phyloP scores from a whole-genome alignment of 148 eudicot genomes.

The Fallopia convolvulus region DNA sequence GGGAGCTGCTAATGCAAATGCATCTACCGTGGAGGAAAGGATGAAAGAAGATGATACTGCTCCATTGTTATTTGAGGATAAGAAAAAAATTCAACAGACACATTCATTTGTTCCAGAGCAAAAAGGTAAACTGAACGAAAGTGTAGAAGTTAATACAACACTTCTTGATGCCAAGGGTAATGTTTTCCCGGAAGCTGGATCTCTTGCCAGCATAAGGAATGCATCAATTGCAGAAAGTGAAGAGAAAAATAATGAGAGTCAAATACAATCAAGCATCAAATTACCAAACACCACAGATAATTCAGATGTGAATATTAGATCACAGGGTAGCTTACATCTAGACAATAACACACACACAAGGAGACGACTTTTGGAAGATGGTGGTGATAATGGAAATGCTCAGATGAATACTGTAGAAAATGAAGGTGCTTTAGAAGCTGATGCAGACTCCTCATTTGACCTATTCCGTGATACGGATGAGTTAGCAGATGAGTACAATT shows the following conservation, averaged over 20 bases:
- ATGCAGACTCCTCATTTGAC: slow-evolving; percentile 94
- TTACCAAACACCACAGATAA: slow-evolving; percentile 17
- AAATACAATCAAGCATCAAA: slow-evolving; percentile 18
- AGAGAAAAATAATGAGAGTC: slow-evolving; percentile 19
- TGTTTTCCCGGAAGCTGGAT: slow-evolving; percentile 16
- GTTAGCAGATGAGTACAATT: slow-evolving; percentile 90
- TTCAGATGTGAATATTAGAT: slow-evolving; percentile 26
- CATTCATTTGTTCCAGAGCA: slow-evolving; percentile 6
- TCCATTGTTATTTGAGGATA: neutral
- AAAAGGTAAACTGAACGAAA: slow-evolving; percentile 3
- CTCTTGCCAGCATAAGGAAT: slow-evolving; percentile 13
- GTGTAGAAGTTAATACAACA: slow-evolving; percentile 11
- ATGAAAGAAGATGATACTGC: slow-evolving; percentile 22
- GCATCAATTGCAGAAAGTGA: slow-evolving; percentile 16
- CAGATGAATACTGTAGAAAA: slow-evolving; percentile 79
- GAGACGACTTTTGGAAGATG: slow-evolving; percentile 71
- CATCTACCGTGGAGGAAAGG: slow-evolving; percentile 30
- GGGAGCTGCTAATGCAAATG: slow-evolving; percentile 25
- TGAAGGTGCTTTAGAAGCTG: slow-evolving; percentile 67
- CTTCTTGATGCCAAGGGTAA: slow-evolving; percentile 6
- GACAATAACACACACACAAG: slow-evolving; percentile 40
- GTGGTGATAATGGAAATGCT: slow-evolving; percentile 30
- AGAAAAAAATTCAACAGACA: neutral
- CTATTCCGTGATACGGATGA: slow-evolving; percentile 79
- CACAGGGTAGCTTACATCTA: slow-evolving; percentile 21